Base-by-base conservation (phyloP, 805 yeast species). In the Middelhovenomyces tepae region DNA sequence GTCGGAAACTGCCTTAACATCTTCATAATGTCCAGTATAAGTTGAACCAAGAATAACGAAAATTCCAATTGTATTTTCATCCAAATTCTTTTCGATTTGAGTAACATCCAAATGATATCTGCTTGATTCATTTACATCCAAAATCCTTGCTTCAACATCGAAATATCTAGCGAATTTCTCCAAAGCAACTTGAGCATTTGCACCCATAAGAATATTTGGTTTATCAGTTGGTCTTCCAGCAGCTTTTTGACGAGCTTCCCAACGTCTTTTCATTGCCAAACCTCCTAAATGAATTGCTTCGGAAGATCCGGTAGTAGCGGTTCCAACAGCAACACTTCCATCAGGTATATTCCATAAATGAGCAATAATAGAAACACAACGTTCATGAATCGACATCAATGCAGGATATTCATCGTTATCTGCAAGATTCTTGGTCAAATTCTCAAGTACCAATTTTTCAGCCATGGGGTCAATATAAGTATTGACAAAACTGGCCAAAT, bases 281-380 rank as follows among this genome's bases (percentile, higher is more conserved):
- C 95, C 96, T 27, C 93, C 96, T 33, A 86, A 71, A 82, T 85
- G 84, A 46, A 87, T 77, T 5, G 95, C 96, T 56, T 86, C 96
- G 1, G 89, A 77, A 1, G 95, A 85, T 4, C 96, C 96, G 1
- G 95, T 86, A 35, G 94, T 83, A 16, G 95, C 91, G 8, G 94
- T 76, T 16, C 96, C 96, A 19, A 84, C 64, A 3, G 93, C 75
- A 23, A 52, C 42, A 41, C 47, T 53, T 28, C 44, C 51, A 37
- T 56, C 48, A 5, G 78, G 78, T 7, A 85, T 87, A 50, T 84
- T 63, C 95, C 95, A 86, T 48, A 86, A 55, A 49, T 78, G 71
- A 7, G 85, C 75, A 40, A 86, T 53, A 46, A 86, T 86, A 16
- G 85, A 71, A 37, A 86, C 72, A 59, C 95, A 85, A 45, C 95